Evolutionary conservation across 2,329 filamentous ascomycete genomes (phyloP), one percentile per base, ranked within the genome.

Genomic region (Aspergillus sp.): DNA sequence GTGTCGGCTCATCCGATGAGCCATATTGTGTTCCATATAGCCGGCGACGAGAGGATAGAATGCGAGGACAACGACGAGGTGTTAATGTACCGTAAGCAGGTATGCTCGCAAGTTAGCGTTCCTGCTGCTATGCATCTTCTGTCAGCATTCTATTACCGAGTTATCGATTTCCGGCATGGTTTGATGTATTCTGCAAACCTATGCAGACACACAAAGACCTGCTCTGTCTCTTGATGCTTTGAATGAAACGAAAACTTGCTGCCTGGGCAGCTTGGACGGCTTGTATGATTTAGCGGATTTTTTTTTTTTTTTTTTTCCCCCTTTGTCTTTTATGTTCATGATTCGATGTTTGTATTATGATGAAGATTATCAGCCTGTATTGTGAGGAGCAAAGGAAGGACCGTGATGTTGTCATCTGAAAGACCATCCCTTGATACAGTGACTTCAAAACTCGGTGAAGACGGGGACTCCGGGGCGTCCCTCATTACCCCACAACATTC

Each of bases 1-100:
- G 64, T 56, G 71, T 75, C 51, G 74, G 74, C 4, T 75, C 72
- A 2, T 67, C 73, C 11, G 73, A 76, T 59, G 75, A 77, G 56
- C 73, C 74, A 35, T 76, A 71, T 51, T 76, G 68, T 54, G 69
- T 71, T 39, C 70, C 69, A 40, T 76, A 73, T 66, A 77, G 70
- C 66, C 71, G 70, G 35, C 63, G 73, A 50, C 66, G 74, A n/a
- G 74, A 77, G 54, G 68, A 73, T 56, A 71, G 74, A 51, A 69
- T 74, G 69, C 67, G 73, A 46, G 69, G 65, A 9, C 70, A 74
- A 48, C 65, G 67, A 21, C 64, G 66, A 44, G 69, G 73, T 15
- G 66, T 74, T 33, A 70, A 72, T 58, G 69, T 74, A 57, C 66
- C 67, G 51, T 73, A 61, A 39, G 39, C 27, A 27, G 31, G 23